These are phyloP conservation scores for Tulasnella sp. DNA, from an alignment of 768 basidiomycete species.

Conservation along the genomic window DNA sequence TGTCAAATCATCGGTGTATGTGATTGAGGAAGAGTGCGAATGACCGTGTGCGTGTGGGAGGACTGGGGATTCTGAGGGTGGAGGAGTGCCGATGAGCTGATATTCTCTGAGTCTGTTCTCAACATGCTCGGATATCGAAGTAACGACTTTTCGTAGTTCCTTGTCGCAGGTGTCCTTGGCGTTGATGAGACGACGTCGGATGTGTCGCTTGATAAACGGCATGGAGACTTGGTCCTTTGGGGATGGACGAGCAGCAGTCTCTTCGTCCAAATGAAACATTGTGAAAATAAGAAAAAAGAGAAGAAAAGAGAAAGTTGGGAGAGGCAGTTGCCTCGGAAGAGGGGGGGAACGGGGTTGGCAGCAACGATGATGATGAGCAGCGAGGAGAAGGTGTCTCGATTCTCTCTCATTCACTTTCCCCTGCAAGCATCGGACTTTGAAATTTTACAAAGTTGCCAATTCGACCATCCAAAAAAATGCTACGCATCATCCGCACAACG, in stretches of 20 bases:
- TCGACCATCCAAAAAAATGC: no score
- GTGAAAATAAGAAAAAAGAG: background rate
- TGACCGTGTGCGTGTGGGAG: constrained; percentile 4
- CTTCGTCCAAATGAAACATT: constrained; percentile 29
- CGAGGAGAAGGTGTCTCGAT: no score
- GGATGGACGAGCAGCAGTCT: constrained; percentile 29
- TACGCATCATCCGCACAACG: no score
- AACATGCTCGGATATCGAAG: constrained; percentile 87
- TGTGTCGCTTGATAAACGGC: constrained; percentile 84
- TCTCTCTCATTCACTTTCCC: no score
- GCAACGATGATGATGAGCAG: constrained; percentile 8
- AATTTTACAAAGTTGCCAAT: no score
- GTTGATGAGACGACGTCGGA: constrained; percentile 80
- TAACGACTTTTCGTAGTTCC: constrained; percentile 85
- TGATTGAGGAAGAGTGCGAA: constrained; percentile 8
- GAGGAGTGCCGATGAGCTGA: constrained; percentile 36
- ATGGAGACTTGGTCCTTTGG: constrained; percentile 65
- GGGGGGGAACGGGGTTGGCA: constrained; percentile 1
- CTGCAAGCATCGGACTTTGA: no score
- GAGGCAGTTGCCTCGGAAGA: background rate
- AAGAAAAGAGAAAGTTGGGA: background rate
- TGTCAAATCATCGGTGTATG: constrained; percentile 47
- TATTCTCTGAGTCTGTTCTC: constrained; percentile 77
- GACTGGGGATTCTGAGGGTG: constrained; percentile 16
- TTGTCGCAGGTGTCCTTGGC: constrained; percentile 96